Percentiles rank a stretch among this genome's conserved stretches.
Conservation (phyloP, 2,329 filamentous ascomycete species). For the Huntiella decipiens region DNA sequence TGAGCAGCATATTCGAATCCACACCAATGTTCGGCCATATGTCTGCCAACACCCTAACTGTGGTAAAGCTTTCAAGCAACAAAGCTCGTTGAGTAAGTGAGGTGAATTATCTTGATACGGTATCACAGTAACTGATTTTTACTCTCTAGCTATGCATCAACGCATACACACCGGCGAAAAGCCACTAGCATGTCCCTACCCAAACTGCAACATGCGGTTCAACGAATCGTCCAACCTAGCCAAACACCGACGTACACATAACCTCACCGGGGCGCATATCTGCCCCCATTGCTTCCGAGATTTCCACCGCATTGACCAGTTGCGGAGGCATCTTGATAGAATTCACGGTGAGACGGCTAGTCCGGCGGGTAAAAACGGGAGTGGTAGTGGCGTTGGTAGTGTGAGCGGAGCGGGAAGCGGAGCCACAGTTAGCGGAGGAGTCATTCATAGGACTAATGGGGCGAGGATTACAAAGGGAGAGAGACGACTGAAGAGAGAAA, state of each 20-base stretch:
- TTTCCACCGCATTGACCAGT: slow-evolving; percentile 41
- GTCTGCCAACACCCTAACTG: slow-evolving; percentile 32
- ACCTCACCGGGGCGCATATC: slow-evolving; percentile 29
- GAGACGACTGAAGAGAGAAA: background rate
- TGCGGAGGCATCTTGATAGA: slow-evolving; percentile 29
- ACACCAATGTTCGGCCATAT: slow-evolving; percentile 47
- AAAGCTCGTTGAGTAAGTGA: slow-evolving; percentile 43
- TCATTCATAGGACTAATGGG: slow-evolving; percentile 1
- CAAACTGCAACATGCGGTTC: slow-evolving; percentile 35
- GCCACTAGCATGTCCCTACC: slow-evolving; percentile 35
- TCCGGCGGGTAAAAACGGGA: background rate
- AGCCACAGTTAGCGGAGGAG: too few relatives aligned
- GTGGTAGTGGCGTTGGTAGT: background rate
- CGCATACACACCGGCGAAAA: slow-evolving; percentile 48
- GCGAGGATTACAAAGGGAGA: background rate
- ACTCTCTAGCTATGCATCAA: slow-evolving; percentile 40
- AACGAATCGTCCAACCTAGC: slow-evolving; percentile 47
- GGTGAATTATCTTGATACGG: background rate
- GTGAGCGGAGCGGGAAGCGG: background rate
- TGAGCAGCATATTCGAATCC: slow-evolving; percentile 46
- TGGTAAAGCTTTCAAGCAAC: slow-evolving; percentile 42
- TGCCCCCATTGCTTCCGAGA: slow-evolving; percentile 36
- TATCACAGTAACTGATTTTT: slow-evolving; percentile 4
- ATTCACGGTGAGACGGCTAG: slow-evolving; percentile 12
- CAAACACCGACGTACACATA: slow-evolving; percentile 45